Evolutionary conservation across 495 filamentous ascomycete genomes (phyloP), one percentile per base, ranked within the genome.

Genomic region (Penicillium pancosmium): DNA sequence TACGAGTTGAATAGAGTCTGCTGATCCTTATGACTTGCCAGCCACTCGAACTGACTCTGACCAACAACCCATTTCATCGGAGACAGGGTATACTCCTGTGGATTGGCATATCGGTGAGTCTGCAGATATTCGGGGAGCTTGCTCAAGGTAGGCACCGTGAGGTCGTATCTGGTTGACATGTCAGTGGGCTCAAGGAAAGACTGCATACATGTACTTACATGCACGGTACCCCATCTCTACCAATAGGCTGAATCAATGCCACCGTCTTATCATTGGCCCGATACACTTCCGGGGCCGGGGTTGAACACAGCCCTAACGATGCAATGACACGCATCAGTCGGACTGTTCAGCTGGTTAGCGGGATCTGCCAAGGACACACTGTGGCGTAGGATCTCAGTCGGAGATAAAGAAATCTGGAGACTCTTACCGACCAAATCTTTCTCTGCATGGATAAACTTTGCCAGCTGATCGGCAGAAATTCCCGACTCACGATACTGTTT

Each of bases 41-140:
- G 61, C 75, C 75, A 78, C 25, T 78, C 75, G 47, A 78, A 78
- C 18, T 78, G 75, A 44, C 73, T 75, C 25, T 74, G 65, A 1
- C 75, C 75, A 5, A 76, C 72, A 2, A 70, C 71, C 71, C 72
- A 78, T 35, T 70, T 60, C 75, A 78, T 78, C 0, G 75, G 75
- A 0, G 70, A 74, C 13, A 18, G 50, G 5, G 65, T 50, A 52
- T 78, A 78, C 25, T 76, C 73, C 38, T 65, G 60, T 0, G 75
- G 75, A 5, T 65, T 68, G 27, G 34, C 36, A 57, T 76, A 78
- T 25, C 60, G 48, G 50, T 74, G 66, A 4, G 59, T 44, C 0
- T 62, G 66, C 18, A 76, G 63, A 47, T 75, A 78, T 27, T 69
- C 66, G 2, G 74, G 72, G 0, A 78, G 62, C 41, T 66, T 67